These are phyloP conservation scores for Cerrena zonata DNA, from an alignment of 1,284 basidiomycete genomes.

Conservation along the genomic window DNA sequence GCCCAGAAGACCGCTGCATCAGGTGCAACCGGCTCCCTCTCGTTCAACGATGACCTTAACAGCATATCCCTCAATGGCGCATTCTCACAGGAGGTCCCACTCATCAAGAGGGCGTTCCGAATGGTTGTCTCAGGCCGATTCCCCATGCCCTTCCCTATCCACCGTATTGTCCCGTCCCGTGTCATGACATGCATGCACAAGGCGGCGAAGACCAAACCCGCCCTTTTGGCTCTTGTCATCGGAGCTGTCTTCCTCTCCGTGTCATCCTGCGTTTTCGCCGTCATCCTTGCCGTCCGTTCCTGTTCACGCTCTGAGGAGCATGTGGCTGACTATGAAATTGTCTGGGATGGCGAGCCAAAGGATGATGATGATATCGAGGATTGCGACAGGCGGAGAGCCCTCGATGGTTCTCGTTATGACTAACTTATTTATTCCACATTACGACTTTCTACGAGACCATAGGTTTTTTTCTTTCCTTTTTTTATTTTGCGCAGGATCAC, in stretches of 20 bases:
- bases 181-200: constrained; percentile 1
- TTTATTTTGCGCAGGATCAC: not conserved
- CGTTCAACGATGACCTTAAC: not conserved
- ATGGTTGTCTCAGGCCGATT: not conserved
- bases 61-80: not conserved
- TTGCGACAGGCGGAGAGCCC: not conserved
- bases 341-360: not conserved
- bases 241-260: constrained; percentile 10
- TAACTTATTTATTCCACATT: not conserved
- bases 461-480: not conserved
- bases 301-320: constrained; percentile 1
- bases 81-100: not conserved
- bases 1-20: constrained; percentile 4
- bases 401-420: not conserved
- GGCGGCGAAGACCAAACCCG: constrained; percentile 10
- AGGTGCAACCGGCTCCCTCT: not conserved
- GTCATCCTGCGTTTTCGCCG: constrained; percentile 6
- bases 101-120: not conserved
- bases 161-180: not conserved
- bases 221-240: constrained; percentile 11
- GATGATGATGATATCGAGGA: not conserved
- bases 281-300: constrained; percentile 9
- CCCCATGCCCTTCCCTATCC: not conserved
- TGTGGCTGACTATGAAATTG: constrained; percentile 9
- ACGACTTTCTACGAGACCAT: not conserved